Evolutionary conservation across 1,139 yeast genomes (phyloP).

Genomic region (Wickerhamomyces sp.): DNA sequence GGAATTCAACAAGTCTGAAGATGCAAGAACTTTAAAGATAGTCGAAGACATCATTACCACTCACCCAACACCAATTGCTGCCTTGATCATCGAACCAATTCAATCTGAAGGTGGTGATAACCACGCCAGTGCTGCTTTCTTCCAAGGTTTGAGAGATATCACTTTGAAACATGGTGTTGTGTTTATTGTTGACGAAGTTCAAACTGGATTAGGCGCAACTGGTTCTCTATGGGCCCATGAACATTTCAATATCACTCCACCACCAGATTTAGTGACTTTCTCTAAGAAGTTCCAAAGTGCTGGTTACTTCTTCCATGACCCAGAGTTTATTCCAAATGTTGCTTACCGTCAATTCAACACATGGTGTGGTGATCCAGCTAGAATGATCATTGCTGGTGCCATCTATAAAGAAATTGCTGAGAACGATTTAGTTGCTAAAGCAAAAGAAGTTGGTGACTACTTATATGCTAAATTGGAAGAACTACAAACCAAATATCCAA

Average conservation of each 20-base stretch:
- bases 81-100: constrained; percentile 66
- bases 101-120: constrained; percentile 79
- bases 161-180: constrained; percentile 55
- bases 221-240: constrained; percentile 75
- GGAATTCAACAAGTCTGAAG: constrained; percentile 53
- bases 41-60: constrained; percentile 49
- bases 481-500: constrained; percentile 42
- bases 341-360: constrained; percentile 79
- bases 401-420: constrained; percentile 55
- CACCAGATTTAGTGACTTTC: constrained; percentile 72
- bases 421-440: constrained; percentile 46
- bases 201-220: constrained; percentile 72
- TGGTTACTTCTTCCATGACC: constrained; percentile 69
- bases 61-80: constrained; percentile 57
- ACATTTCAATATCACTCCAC: constrained; percentile 57
- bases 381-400: constrained; percentile 59
- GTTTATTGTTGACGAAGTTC: constrained; percentile 69
- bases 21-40: constrained; percentile 51
- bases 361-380: constrained; percentile 81
- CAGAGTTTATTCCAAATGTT: constrained; percentile 53
- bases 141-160: constrained; percentile 62
- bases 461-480: constrained; percentile 43
- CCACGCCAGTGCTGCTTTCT: constrained; percentile 55
- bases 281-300: constrained; percentile 79
- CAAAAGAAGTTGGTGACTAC: constrained; percentile 57